These are phyloP conservation scores for Fraxinus floribunda DNA, from an alignment of 305 asterid species.

Conservation along the genomic window DNA sequence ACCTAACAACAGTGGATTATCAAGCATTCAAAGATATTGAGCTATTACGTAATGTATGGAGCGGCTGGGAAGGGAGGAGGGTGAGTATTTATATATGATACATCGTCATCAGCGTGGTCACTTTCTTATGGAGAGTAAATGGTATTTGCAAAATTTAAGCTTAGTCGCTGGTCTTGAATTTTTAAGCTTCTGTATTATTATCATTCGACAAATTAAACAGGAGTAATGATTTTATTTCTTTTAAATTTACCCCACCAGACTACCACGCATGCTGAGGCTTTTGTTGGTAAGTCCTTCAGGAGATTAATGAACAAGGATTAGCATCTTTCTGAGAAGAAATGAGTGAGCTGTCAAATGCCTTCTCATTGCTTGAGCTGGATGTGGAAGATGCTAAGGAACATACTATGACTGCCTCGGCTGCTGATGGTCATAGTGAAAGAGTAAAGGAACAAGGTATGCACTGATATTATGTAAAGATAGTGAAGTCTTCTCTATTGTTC, in stretches of 20 bases:
- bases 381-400: slow-evolving; percentile 41
- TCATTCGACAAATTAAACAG: slow-evolving; percentile 9
- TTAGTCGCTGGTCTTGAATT: slow-evolving; percentile 12
- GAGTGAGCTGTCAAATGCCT: slow-evolving; percentile 60
- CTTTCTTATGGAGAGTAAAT: background rate
- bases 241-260: background rate
- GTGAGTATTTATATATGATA: background rate
- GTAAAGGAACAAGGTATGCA: slow-evolving; percentile 20
- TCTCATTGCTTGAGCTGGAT: slow-evolving; percentile 61
- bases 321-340: slow-evolving; percentile 29
- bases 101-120: background rate
- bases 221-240: background rate
- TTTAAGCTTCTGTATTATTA: slow-evolving; percentile 6
- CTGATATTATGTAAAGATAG: background rate
- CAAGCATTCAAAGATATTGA: background rate
- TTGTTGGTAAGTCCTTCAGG: slow-evolving; percentile 13
- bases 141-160: slow-evolving; percentile 17
- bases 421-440: slow-evolving; percentile 24
- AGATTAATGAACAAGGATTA: slow-evolving; percentile 24
- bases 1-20: background rate
- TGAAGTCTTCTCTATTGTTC: background rate
- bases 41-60: background rate
- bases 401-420: slow-evolving; percentile 21
- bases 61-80: background rate
- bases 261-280: background rate